Evolutionary conservation across 768 basidiomycete genomes (phyloP).

Genomic region (Agrocybe pediades): DNA sequence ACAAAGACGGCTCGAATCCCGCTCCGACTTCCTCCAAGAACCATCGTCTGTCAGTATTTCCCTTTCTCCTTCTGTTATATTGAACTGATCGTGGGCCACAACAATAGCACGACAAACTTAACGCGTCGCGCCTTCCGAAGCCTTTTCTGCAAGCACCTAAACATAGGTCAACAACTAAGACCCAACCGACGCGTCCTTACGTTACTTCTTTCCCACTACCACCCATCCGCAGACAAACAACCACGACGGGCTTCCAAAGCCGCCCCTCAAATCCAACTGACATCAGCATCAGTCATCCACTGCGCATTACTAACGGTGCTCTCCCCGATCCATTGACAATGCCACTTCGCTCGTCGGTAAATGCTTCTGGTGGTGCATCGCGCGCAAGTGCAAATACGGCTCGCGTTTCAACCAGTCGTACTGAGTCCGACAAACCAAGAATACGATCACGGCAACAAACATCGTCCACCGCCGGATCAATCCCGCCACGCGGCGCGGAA

Average conservation of each 20-base stretch:
- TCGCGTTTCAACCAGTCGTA: too few relatives aligned
- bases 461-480: neutral
- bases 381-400: too few relatives aligned
- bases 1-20: constrained; percentile 16
- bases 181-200: neutral
- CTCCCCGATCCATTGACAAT: too few relatives aligned
- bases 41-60: neutral
- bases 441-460: too few relatives aligned
- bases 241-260: neutral
- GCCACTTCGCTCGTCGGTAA: too few relatives aligned
- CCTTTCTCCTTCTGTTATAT: neutral
- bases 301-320: neutral
- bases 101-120: neutral
- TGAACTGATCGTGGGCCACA: neutral
- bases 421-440: too few relatives aligned
- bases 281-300: neutral
- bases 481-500: constrained; percentile 1
- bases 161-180: neutral
- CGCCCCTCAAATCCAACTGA: neutral
- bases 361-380: too few relatives aligned
- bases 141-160: neutral
- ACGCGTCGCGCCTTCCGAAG: neutral
- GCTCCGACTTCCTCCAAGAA: neutral
- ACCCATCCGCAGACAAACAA: neutral
- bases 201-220: neutral